phyloP scores from a whole-genome alignment of 805 yeast species.

The Starmera quercuum region DNA sequence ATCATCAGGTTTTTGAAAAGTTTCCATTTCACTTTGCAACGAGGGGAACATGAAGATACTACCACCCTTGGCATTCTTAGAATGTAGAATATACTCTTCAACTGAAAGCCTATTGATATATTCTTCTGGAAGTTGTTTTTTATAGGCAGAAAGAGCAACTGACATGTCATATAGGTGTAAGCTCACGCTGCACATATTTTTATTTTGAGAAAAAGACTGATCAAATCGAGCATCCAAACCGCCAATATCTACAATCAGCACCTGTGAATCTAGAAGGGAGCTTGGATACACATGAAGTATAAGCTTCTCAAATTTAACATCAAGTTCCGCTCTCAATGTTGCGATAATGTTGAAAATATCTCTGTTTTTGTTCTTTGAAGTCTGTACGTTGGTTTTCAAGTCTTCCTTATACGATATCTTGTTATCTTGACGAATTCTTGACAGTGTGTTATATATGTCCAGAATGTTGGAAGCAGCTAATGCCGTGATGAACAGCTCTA shows the following conservation, averaged over 20 bases:
- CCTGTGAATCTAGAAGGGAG: slow-evolving; percentile 70
- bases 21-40: slow-evolving; percentile 64
- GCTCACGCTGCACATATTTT: slow-evolving; percentile 42
- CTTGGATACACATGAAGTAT: slow-evolving; percentile 74
- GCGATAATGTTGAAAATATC: slow-evolving; percentile 22
- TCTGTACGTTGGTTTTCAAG: slow-evolving; percentile 39
- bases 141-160: slow-evolving; percentile 60
- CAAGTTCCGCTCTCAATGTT: slow-evolving; percentile 56
- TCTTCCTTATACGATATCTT: slow-evolving; percentile 69
- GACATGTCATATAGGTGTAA: slow-evolving; percentile 54
- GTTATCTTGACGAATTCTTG: slow-evolving; percentile 68
- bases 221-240: slow-evolving; percentile 43
- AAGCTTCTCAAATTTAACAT: slow-evolving; percentile 49
- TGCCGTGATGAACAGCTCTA: slow-evolving; percentile 67
- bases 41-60: slow-evolving; percentile 75
- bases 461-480: slow-evolving; percentile 76
- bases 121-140: slow-evolving; percentile 43
- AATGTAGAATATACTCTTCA: slow-evolving; percentile 45
- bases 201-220: slow-evolving; percentile 36
- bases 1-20: slow-evolving; percentile 49
- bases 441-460: slow-evolving; percentile 66
- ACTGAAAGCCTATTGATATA: slow-evolving; percentile 38
- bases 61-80: slow-evolving; percentile 67
- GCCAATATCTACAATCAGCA: slow-evolving; percentile 53
- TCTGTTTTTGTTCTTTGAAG: slow-evolving; percentile 7